Evolutionary conservation across 1,139 yeast species (phyloP), one percentile per base, ranked within the genome.

Genomic region (Wickerhamiella pararugosa): DNA sequence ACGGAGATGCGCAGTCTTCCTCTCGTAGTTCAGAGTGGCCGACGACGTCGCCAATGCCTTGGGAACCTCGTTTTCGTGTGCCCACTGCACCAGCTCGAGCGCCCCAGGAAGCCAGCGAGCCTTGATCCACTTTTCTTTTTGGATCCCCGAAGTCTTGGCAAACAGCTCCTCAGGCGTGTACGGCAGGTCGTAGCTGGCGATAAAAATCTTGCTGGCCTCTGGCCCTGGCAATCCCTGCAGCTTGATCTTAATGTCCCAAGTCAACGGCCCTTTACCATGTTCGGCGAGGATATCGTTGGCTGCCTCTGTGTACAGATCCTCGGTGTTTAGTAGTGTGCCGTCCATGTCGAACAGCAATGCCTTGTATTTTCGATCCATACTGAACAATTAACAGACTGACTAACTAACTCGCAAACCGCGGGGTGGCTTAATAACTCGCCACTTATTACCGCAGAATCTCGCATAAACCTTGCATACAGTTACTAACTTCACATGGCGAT

Each of bases 291-390:
- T 60, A 43, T 73, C 76, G 39, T 79, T 71, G 35, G 82, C 66
- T 4, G 81, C 80, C 46, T 75, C 75, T 0, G 98, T 87, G 59
- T 90, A 90, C 45, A 86, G 68, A 49, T 82, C 93, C 60, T 90
- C 98, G 2, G 96, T 81, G 62, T 87, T 83, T 56, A 90, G 71
- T 49, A 90, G 66, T 28, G 93, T 73, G 2, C 98, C 98, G 58
- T 90, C 97, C 96, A 90, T 86, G 66, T 90, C 87, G 61, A 87
- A 87, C 44, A 87, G 79, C 69, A 96, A 86, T 47, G 96, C 96
- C 59, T 73, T 79, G 21, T 15, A 15, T 15, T 15, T 15, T 15
- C 21, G 21, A 15, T 15, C 21, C 21, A 15, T 15, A 15, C 21
- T 15, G 21, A 15, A 15, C 21, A 15, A 15, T 15, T 15, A 15